Evolutionary conservation across 805 yeast species (phyloP), one percentile per base, ranked within the genome.

Genomic region (Kuraishia borneana): DNA sequence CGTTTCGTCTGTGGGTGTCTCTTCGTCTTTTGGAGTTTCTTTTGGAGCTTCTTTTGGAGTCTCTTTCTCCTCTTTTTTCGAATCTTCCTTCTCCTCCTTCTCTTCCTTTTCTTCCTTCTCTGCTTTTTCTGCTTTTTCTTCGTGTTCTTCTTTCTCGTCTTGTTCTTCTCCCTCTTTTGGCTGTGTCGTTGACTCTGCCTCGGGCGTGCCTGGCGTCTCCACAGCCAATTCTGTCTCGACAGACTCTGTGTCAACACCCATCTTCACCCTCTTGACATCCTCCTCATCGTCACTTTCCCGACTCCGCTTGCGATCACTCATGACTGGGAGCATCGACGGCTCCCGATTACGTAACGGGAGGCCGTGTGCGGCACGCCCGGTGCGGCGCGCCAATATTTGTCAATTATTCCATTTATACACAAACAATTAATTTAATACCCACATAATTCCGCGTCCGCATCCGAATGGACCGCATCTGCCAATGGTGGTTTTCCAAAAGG

Each of bases 201-300:
- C 16, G 26, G 21, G 33, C 45, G 48, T 8, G 17, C 41, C 45
- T 31, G 46, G 47, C 28, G 39, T 34, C 12, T 38, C 41, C 16
- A 50, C 48, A 34, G 44, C 53, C n/a, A 42, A 31, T 39, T 50
- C 40, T 39, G 54, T 32, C 30, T 43, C 38, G 10, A 33, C 27
- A 40, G 45, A 36, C 33, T 47, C 45, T 6, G 31, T 34, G 33
- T 43, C 46, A 26, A 46, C 50, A 8, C 36, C 42, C 2, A 36
- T 36, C 30, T 14, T 36, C 34, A 18, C 37, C 43, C 10, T 20
- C 16, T n/a, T 23, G n/a, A n/a, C 35, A 7, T 35, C 37, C 17
- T 18, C 23, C 8, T 21, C 32, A 3, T 26, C 39, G 6, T 30
- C 35, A n/a, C 37, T 38, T 13, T 31, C 26, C 35, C 39, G 41